Percentiles rank a stretch among this genome's conserved stretches.
Evolutionary conservation across 306 rosid species (phyloP).

Genomic region (Cicer yamashitae): DNA sequence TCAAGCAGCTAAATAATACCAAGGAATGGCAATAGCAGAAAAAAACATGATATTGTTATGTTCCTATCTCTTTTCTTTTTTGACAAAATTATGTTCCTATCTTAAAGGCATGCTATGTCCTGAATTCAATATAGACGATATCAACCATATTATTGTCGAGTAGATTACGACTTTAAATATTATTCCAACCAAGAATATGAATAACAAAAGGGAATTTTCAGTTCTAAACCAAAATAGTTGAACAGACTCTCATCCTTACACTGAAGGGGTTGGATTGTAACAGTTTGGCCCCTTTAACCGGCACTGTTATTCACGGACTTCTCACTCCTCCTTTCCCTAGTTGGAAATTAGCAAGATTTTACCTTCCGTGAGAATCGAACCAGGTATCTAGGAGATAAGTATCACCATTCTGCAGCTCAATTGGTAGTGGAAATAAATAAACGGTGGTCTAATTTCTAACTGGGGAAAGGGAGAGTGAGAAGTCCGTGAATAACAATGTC

Average conservation of each 20-base stretch:
- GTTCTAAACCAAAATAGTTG: slow-evolving; percentile 20
- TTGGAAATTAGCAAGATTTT: too few relatives aligned
- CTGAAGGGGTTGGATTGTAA: neutral
- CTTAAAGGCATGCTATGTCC: slow-evolving; percentile 29
- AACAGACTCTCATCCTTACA: slow-evolving; percentile 16
- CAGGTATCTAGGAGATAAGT: too few relatives aligned
- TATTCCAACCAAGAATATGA: slow-evolving; percentile 13
- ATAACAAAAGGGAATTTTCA: slow-evolving; percentile 3
- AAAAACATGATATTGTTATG: slow-evolving; percentile 5
- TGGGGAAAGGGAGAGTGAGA: too few relatives aligned
- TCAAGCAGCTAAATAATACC: slow-evolving; percentile 23
- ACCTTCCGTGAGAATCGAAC: too few relatives aligned
- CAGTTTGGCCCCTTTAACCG: too few relatives aligned
- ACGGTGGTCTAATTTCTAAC: too few relatives aligned
- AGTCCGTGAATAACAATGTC: too few relatives aligned
- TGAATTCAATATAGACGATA: slow-evolving; percentile 22
- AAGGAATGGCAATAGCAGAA: slow-evolving; percentile 16
- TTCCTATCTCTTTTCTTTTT: slow-evolving; percentile 14
- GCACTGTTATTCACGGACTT: too few relatives aligned
- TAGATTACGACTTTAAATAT: slow-evolving; percentile 19
- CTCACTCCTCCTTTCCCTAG: too few relatives aligned
- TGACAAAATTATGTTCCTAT: slow-evolving; percentile 6
- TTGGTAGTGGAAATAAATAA: too few relatives aligned
- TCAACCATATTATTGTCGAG: slow-evolving; percentile 11
- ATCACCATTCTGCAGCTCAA: too few relatives aligned